Percentiles rank a stretch among this genome's conserved stretches.
Evolutionary conservation across 2,329 filamentous ascomycete genomes (phyloP).

Genomic region (Knoxdaviesia capensis): DNA sequence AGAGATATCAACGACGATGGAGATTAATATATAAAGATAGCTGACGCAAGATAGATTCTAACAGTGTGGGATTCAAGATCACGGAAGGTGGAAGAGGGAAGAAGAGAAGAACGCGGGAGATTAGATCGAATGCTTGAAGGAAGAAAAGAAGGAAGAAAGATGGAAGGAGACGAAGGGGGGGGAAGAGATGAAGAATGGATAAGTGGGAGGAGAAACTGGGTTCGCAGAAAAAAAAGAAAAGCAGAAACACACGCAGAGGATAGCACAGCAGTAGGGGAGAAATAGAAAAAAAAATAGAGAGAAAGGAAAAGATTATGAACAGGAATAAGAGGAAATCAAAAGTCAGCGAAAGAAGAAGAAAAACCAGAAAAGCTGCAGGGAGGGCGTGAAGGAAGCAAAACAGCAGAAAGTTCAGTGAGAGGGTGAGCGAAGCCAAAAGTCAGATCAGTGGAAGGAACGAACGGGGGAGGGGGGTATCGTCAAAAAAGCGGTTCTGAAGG

Average conservation of each 20-base stretch:
- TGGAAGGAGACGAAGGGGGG: conserved; percentile 1
- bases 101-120: conserved; percentile 1
- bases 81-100: not conserved
- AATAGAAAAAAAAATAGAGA: not conserved
- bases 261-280: not conserved
- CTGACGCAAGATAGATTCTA: too few species aligned
- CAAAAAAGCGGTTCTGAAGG: too few species aligned
- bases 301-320: not conserved
- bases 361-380: not conserved
- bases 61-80: too few species aligned
- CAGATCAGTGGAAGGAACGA: not conserved
- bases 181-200: not conserved
- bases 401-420: not conserved
- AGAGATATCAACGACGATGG: too few species aligned
- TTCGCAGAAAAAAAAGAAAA: conserved; percentile 2
- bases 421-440: not conserved
- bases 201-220: conserved; percentile 1
- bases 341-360: conserved; percentile 1
- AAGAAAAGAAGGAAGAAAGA: not conserved
- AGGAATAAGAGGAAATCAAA: not conserved
- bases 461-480: too few species aligned
- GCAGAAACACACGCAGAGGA: not conserved
- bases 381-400: conserved; percentile 1
- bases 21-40: too few species aligned
- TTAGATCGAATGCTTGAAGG: not conserved